These are phyloP conservation scores for Amphicarpaea edgeworthii DNA, from an alignment of 306 rosid species.

Conservation along the genomic window DNA sequence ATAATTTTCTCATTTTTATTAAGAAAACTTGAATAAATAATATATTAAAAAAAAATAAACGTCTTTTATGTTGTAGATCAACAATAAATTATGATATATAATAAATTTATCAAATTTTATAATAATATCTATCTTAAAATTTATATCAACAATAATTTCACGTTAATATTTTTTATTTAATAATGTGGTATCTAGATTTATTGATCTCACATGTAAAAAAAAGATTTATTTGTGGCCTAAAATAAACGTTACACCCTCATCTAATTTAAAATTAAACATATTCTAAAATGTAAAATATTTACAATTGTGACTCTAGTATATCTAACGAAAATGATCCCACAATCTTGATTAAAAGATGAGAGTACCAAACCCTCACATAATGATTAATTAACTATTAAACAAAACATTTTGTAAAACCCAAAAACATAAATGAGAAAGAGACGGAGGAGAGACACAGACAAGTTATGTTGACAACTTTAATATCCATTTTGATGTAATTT, in stretches of 20 bases:
- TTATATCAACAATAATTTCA: too few relatives aligned
- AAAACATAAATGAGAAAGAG: constrained; percentile 53
- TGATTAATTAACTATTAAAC: too few relatives aligned
- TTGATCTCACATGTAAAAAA: too few relatives aligned
- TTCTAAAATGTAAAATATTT: background rate
- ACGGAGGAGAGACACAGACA: constrained; percentile 19
- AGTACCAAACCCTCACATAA: background rate
- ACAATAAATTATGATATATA: background rate
- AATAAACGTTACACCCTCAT: too few relatives aligned
- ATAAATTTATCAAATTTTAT: background rate
- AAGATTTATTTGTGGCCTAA: too few relatives aligned
- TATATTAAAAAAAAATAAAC: background rate
- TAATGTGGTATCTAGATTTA: background rate
- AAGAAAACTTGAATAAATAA: background rate
- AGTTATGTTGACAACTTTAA: constrained; percentile 51
- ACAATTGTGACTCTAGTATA: background rate
- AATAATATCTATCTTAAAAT: too few relatives aligned
- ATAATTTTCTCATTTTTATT: background rate
- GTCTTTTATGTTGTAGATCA: background rate
- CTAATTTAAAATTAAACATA: too few relatives aligned
- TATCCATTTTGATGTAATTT: constrained; percentile 68
- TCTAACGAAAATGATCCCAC: background rate
- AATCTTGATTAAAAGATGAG: background rate
- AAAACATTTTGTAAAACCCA: background rate
- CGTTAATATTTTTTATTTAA: too few relatives aligned